Conservation (phyloP, 2,329 filamentous ascomycete genomes). For the Metarhizium album region DNA sequence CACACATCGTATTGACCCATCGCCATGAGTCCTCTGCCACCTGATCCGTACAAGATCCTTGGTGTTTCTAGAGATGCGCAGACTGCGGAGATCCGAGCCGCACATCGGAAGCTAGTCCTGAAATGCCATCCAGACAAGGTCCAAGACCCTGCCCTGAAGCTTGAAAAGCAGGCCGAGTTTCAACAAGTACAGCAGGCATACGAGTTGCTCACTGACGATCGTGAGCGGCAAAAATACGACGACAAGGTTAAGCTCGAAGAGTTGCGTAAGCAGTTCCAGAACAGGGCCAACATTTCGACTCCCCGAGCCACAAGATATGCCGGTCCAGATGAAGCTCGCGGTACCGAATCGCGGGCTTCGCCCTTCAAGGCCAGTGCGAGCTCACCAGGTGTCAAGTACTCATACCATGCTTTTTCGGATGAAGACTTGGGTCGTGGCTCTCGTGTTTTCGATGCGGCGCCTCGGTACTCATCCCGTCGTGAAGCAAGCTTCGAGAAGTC, state of each 20-base stretch:
- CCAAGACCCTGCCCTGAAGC: slow-evolving; percentile 64
- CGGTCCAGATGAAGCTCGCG: slow-evolving; percentile 5
- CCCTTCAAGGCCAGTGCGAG: slow-evolving; percentile 28
- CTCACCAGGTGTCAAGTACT: slow-evolving; percentile 24
- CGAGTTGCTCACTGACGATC: slow-evolving; percentile 75
- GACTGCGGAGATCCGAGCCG: slow-evolving; percentile 59
- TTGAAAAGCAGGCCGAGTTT: slow-evolving; percentile 74
- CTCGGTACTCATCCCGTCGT: slow-evolving; percentile 31
- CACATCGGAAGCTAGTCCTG: slow-evolving; percentile 76
- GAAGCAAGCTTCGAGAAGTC: slow-evolving; percentile 37
- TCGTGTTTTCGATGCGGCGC: slow-evolving; percentile 31
- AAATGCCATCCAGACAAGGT: slow-evolving; percentile 91
- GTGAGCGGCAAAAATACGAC: slow-evolving; percentile 65
- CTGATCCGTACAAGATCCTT: slow-evolving; percentile 72
- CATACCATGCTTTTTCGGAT: slow-evolving; percentile 33
- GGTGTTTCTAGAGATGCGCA: slow-evolving; percentile 65
- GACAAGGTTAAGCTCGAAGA: slow-evolving; percentile 58
- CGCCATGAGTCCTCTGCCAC: slow-evolving; percentile 40
- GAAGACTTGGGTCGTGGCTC: slow-evolving; percentile 30
- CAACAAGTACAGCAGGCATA: slow-evolving; percentile 89
- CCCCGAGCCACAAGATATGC: slow-evolving; percentile 29
- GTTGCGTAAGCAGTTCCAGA: slow-evolving; percentile 44
- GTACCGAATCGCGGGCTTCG: slow-evolving; percentile 19
- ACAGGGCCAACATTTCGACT: slow-evolving; percentile 32
- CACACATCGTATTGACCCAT: slow-evolving; percentile 4